Conservation (phyloP, 805 yeast species). For the Ogataea trehalophila region DNA sequence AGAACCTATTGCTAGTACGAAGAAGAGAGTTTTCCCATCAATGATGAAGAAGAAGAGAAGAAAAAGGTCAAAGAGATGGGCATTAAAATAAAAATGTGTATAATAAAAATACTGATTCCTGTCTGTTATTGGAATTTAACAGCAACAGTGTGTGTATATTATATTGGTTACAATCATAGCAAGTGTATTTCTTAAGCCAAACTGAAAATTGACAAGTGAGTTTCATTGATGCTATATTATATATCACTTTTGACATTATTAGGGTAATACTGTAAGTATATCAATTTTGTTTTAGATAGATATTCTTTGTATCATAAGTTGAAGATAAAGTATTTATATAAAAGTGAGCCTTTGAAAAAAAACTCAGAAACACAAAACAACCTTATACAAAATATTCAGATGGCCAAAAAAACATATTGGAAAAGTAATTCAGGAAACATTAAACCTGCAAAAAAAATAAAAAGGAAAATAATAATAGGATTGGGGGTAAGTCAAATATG, state of each 20-base stretch:
- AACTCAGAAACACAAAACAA: not conserved
- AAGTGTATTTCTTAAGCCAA: no score
- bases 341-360: not conserved
- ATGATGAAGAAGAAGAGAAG: not conserved
- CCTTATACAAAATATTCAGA: not conserved
- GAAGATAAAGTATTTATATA: no score
- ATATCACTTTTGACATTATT: no score
- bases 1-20: not conserved
- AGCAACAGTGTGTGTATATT: not conserved
- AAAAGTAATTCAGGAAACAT: no score
- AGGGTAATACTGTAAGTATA: no score
- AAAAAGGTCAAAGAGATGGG: constrained; percentile 3
- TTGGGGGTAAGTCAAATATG: not conserved
- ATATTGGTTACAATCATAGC: not conserved
- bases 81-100: not conserved
- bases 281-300: no score
- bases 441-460: not conserved
- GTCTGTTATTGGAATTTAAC: not conserved
- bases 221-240: no score
- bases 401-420: no score
- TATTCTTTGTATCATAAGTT: no score
- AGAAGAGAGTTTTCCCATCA: constrained; percentile 1
- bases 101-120: not conserved
- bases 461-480: not conserved
- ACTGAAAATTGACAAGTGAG: no score